phyloP scores from a whole-genome alignment of 208 protist genomes.

The Trypanosoma caninum region DNA sequence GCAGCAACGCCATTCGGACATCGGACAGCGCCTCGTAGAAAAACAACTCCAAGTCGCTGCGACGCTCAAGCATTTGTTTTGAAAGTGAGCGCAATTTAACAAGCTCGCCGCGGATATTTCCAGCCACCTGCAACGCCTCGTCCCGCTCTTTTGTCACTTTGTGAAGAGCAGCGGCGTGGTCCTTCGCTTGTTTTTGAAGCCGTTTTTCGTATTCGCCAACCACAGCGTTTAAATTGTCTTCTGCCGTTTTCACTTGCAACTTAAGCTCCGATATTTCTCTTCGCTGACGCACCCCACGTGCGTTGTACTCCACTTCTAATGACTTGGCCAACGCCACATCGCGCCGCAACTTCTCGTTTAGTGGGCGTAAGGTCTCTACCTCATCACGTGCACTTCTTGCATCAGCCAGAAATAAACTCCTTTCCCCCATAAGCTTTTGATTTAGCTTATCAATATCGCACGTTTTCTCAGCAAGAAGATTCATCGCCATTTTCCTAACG shows the following conservation, averaged over 20 bases:
- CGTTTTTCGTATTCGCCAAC: slow-evolving; percentile 60
- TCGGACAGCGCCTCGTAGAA: slow-evolving; percentile 80
- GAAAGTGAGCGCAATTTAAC: slow-evolving; percentile 49
- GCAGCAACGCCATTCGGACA: slow-evolving; percentile 56
- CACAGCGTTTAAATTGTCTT: slow-evolving; percentile 52
- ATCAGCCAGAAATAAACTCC: slow-evolving; percentile 58
- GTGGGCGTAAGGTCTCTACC: slow-evolving; percentile 25
- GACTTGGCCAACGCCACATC: slow-evolving; percentile 38
- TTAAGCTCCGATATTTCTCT: slow-evolving; percentile 22
- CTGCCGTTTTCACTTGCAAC: slow-evolving; percentile 28
- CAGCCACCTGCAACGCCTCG: slow-evolving; percentile 42
- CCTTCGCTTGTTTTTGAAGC: slow-evolving; percentile 26
- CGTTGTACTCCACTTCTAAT: slow-evolving; percentile 39
- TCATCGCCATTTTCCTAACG: slow-evolving; percentile 49
- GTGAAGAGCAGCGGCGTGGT: slow-evolving; percentile 28
- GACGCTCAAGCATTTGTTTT: slow-evolving; percentile 53
- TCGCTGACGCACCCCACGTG: slow-evolving; percentile 49
- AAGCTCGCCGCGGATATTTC: slow-evolving; percentile 54
- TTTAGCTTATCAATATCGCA: slow-evolving; percentile 64
- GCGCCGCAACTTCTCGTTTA: slow-evolving; percentile 45
- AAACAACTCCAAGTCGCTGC: slow-evolving; percentile 81
- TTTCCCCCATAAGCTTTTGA: slow-evolving; percentile 67
- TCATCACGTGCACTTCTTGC: slow-evolving; percentile 16
- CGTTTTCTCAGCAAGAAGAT: slow-evolving; percentile 65
- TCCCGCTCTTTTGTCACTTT: slow-evolving; percentile 52